Evolutionary conservation across 768 basidiomycete genomes (phyloP).

Genomic region (Vishniacozyma victoriae): DNA sequence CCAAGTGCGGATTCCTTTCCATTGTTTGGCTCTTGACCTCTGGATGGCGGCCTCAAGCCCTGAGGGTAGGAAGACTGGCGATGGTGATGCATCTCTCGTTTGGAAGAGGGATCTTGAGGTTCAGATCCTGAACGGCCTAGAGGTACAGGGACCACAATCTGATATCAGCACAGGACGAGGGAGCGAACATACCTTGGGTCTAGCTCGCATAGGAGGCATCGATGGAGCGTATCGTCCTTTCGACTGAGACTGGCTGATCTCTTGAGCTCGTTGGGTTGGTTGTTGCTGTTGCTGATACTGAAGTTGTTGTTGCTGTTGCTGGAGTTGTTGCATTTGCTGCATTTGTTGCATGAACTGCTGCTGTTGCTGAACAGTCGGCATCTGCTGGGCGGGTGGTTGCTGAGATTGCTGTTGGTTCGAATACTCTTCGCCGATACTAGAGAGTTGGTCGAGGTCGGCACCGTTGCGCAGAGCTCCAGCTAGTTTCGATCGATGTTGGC

Average conservation of each 20-base stretch:
- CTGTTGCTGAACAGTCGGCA: neutral
- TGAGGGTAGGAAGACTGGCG: slow-evolving; percentile 30
- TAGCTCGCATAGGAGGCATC: slow-evolving; percentile 26
- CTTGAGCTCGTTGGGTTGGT: too few relatives aligned
- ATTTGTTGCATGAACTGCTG: slow-evolving; percentile 3
- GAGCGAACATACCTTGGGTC: too few relatives aligned
- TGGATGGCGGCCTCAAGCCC: slow-evolving; percentile 9
- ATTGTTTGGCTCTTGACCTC: neutral
- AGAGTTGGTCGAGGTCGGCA: slow-evolving; percentile 26
- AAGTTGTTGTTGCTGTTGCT: neutral
- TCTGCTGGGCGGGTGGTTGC: neutral
- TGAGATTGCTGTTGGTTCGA: slow-evolving; percentile 1
- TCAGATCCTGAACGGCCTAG: slow-evolving; percentile 26
- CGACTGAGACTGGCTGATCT: too few relatives aligned
- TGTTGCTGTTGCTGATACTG: neutral
- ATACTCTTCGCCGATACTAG: slow-evolving; percentile 34
- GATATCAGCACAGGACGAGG: neutral
- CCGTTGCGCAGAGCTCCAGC: slow-evolving; percentile 38
- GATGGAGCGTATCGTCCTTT: slow-evolving; percentile 17
- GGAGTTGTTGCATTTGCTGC: neutral
- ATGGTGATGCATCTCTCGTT: slow-evolving; percentile 12
- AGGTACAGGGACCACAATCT: slow-evolving; percentile 30
- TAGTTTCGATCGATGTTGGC: slow-evolving; percentile 24
- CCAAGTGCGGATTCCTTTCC: neutral
- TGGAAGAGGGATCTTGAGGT: slow-evolving; percentile 8